A percentile compares a stretch with the other conserved stretches of the same genome.
phyloP scores from a whole-genome alignment of 257 asterid species.

The Coffea canephora region DNA sequence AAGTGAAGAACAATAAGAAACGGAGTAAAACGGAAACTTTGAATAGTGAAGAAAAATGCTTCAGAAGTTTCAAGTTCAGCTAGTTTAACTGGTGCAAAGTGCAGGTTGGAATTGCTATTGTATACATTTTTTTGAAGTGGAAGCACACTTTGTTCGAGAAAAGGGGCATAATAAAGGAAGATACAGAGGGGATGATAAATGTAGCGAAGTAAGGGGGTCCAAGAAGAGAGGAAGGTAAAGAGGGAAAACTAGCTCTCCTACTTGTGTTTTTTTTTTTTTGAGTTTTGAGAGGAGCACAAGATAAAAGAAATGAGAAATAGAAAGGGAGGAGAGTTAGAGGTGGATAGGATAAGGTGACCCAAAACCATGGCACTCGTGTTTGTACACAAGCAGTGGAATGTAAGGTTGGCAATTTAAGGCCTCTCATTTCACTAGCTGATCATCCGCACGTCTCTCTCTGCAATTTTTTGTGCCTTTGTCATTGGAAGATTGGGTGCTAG shows the following conservation, averaged over 20 bases:
- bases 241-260: background rate
- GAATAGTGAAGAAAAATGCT: background rate
- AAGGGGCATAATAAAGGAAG: background rate
- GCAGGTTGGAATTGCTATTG: background rate
- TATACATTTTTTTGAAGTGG: background rate
- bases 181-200: background rate
- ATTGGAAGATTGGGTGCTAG: conserved; percentile 17
- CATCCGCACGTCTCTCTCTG: conserved; percentile 18
- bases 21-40: background rate
- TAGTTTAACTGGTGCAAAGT: background rate
- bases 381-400: conserved; percentile 34
- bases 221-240: conserved; percentile 4
- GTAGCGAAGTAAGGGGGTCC: conserved; percentile 5
- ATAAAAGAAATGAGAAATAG: conserved; percentile 13
- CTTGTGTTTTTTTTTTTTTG: conserved; percentile 5
- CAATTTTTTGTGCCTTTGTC: background rate
- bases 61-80: background rate
- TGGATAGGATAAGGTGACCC: conserved; percentile 71
- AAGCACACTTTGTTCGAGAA: background rate
- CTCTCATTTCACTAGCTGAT: conserved; percentile 50
- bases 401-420: conserved; percentile 48
- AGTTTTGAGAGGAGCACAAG: conserved; percentile 24
- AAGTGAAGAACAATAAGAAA: background rate
- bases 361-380: conserved; percentile 30
- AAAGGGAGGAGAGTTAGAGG: conserved; percentile 18